Evolutionary conservation across 331 rosid genomes (phyloP).

Genomic region (Erythrophleum ivorense): DNA sequence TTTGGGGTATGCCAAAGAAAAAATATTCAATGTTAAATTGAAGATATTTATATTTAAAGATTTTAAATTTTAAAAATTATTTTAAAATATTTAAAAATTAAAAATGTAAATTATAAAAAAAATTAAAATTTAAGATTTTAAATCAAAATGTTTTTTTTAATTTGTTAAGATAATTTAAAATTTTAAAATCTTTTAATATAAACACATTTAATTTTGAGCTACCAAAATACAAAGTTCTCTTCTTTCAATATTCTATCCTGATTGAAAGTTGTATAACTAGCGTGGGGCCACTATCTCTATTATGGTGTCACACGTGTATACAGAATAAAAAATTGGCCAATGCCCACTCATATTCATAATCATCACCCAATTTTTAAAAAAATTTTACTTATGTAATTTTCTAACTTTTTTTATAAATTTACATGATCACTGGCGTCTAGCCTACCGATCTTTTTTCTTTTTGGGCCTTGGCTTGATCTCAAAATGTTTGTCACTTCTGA

Average conservation of each 20-base stretch:
- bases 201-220: too few species aligned
- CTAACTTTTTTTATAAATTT: not conserved
- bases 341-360: not conserved
- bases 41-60: too few species aligned
- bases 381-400: not conserved
- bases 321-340: not conserved
- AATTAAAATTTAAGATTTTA: too few species aligned
- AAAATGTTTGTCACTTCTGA: not conserved
- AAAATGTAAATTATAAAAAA: too few species aligned
- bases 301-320: not conserved
- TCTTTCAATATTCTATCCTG: not conserved
- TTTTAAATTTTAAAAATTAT: too few species aligned
- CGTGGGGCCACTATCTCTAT: not conserved
- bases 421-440: not conserved
- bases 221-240: slow-evolving; percentile 9
- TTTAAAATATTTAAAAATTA: too few species aligned
- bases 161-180: too few species aligned
- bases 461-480: not conserved
- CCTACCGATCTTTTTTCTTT: not conserved
- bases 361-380: not conserved
- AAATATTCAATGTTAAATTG: too few species aligned
- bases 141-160: too few species aligned
- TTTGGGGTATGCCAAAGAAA: not conserved
- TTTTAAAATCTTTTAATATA: too few species aligned
- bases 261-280: not conserved